phyloP scores from a whole-genome alignment of 2,329 filamentous ascomycete genomes.

The Aspergillus sergii region DNA sequence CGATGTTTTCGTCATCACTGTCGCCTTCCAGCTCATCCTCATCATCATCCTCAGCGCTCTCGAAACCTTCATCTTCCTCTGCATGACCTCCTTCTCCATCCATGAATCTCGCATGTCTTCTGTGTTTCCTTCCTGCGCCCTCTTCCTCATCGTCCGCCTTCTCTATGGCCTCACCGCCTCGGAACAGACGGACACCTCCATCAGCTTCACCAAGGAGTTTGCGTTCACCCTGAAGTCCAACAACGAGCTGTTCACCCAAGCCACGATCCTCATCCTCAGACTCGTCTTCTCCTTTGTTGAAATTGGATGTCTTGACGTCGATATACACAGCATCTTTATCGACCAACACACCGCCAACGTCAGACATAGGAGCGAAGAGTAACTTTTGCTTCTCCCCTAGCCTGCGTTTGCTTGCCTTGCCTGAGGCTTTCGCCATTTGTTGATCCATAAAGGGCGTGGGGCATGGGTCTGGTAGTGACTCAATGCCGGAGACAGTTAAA shows the following conservation, averaged over 20 bases:
- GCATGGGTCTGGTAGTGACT: slow-evolving; percentile 89
- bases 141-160: slow-evolving; percentile 58
- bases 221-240: slow-evolving; percentile 82
- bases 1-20: slow-evolving; percentile 39
- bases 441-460: slow-evolving; percentile 91
- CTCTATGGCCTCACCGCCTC: slow-evolving; percentile 69
- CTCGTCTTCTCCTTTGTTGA: slow-evolving; percentile 64
- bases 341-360: slow-evolving; percentile 92
- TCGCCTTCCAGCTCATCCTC: slow-evolving; percentile 42
- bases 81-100: slow-evolving; percentile 57
- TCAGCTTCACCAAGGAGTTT: slow-evolving; percentile 80
- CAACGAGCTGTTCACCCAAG: slow-evolving; percentile 93
- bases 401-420: slow-evolving; percentile 77
- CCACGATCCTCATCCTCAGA: slow-evolving; percentile 73
- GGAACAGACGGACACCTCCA: slow-evolving; percentile 82
- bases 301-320: slow-evolving; percentile 70
- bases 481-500: slow-evolving; percentile 78
- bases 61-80: slow-evolving; percentile 58
- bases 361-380: slow-evolving; percentile 95
- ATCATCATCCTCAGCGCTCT: slow-evolving; percentile 55
- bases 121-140: slow-evolving; percentile 59
- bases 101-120: slow-evolving; percentile 53
- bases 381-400: slow-evolving; percentile 97
- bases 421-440: slow-evolving; percentile 78
- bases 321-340: slow-evolving; percentile 98